Base-by-base conservation (phyloP, 257 asterid genomes). In the Solanum virginianum region DNA sequence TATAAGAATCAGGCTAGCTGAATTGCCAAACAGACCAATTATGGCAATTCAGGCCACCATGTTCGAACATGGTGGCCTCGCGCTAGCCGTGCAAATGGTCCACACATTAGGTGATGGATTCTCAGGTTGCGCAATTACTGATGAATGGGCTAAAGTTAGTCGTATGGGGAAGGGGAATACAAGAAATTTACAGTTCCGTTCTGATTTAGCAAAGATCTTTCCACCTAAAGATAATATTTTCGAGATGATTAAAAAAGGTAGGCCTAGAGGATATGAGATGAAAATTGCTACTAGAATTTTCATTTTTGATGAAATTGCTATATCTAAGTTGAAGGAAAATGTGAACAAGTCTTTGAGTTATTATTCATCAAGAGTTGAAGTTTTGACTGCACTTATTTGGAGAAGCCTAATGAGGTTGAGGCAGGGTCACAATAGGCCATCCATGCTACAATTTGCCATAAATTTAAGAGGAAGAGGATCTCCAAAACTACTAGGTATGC, bases 351-450 rank as follows among this genome's bases (percentile, higher is more conserved):
- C 0, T n/a, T 66, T 41, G 63, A 43, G 81, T 45, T 32, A 65
- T 63, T 70, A 65, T 63, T 70, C 85, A 9, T 80, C 87, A 39
- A 85, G 65, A 49, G 81, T 85, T 4, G 74, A 70, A 55, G 83
- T 84, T 17, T 83, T 84, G 47, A 84, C 86, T 47, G 74, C 87
- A 75, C 71, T 85, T 6, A 85, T 77, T 13, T 85, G 83, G 87
- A 85, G 49, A 24, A 62, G 84, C 41, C 41, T 85, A 10, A 62
- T 85, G 65, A 29, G 80, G 51, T 53, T 80, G 29, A 86, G 72
- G 54, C 77, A 41, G 8, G 88, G 85, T 12, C 71, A 70, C 1
- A 36, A 24, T 15, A 81, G 82, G 82, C 74, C 75, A 17, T 86
- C 77, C 62, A 80, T 69, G 10, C 36, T 69, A 53, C 59, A 47